Conservation (phyloP, 208 protist genomes). For the Trypanosoma theileri region DNA sequence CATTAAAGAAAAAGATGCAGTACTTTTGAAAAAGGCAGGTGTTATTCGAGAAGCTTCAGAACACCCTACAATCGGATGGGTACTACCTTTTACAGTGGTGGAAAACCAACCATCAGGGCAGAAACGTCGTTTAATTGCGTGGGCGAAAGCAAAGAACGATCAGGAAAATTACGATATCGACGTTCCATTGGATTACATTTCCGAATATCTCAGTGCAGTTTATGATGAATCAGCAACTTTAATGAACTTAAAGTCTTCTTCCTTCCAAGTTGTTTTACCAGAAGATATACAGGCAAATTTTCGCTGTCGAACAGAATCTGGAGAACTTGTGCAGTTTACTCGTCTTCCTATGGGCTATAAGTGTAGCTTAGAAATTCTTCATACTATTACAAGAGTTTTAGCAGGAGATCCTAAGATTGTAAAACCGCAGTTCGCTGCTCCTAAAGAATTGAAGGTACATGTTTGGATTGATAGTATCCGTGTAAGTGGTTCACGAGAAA, state of each 20-base stretch:
- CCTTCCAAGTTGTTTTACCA: background rate
- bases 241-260: conserved; percentile 2
- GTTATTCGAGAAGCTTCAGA: background rate
- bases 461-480: conserved; percentile 2
- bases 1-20: background rate
- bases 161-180: conserved; percentile 11
- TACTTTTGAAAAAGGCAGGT: background rate
- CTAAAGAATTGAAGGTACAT: background rate
- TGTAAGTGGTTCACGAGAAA: background rate
- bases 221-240: conserved; percentile 5
- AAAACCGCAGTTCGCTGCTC: background rate
- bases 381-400: conserved; percentile 3
- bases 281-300: background rate
- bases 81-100: conserved; percentile 6
- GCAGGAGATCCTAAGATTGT: conserved; percentile 6
- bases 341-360: conserved; percentile 6
- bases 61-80: background rate
- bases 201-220: conserved; percentile 1
- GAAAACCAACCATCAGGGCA: conserved; percentile 3
- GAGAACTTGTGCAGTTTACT: conserved; percentile 1
- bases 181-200: conserved; percentile 2
- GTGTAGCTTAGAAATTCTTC: conserved; percentile 6
- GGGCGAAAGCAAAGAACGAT: conserved; percentile 13
- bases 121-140: conserved; percentile 5
- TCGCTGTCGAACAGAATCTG: conserved; percentile 5